Evolutionary conservation across 1,284 basidiomycete species (phyloP).

Genomic region (Moesziomyces antarcticus): DNA sequence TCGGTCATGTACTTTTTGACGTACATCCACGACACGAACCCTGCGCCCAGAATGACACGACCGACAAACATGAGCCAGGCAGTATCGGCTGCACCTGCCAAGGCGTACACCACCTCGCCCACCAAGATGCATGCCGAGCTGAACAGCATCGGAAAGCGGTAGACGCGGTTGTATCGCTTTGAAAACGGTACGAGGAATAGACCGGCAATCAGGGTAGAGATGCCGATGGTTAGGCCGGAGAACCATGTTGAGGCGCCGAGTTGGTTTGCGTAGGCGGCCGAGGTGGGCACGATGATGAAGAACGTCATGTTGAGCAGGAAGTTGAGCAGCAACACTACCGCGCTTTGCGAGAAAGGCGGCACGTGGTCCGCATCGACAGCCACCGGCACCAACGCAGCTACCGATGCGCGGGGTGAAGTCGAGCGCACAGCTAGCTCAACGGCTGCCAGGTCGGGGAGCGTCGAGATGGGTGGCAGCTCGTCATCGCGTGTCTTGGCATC

Average conservation of each 20-base stretch:
- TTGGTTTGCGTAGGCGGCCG: conserved; percentile 37
- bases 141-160: conserved; percentile 40
- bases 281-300: conserved; percentile 55
- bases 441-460: conserved; percentile 1
- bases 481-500: neutral
- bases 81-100: conserved; percentile 35
- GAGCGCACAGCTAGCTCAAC: conserved; percentile 7
- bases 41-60: conserved; percentile 35
- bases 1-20: conserved; percentile 51
- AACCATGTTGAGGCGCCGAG: conserved; percentile 52
- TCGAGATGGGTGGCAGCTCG: neutral
- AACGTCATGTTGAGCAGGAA: conserved; percentile 52
- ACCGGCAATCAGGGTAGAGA: conserved; percentile 33
- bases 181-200: conserved; percentile 47
- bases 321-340: conserved; percentile 41
- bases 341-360: conserved; percentile 31
- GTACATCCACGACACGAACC: conserved; percentile 48
- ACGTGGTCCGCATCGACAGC: conserved; percentile 25
- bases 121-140: conserved; percentile 37
- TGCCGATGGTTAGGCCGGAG: conserved; percentile 48
- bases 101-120: conserved; percentile 43
- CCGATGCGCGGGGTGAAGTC: neutral
- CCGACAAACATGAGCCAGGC: conserved; percentile 50
- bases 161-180: conserved; percentile 23
- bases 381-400: neutral